Evolutionary conservation across 2,329 filamentous ascomycete genomes (phyloP).

Genomic region (Raffaelea ambrosiae): DNA sequence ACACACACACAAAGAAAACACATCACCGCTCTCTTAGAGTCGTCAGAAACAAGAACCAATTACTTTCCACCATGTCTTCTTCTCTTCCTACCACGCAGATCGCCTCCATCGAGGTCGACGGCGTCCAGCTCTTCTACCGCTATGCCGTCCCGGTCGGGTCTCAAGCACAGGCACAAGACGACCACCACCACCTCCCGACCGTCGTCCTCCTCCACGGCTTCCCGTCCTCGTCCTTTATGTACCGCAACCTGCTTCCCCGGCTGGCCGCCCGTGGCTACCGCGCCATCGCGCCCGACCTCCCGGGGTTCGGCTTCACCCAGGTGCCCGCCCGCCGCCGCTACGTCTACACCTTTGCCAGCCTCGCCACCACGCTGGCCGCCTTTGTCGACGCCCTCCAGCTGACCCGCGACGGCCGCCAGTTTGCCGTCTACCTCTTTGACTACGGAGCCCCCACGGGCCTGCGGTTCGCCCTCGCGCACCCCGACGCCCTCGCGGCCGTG

Average conservation of each 20-base stretch:
- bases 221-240: constrained; percentile 33
- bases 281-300: constrained; percentile 48
- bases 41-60: too few relatives aligned
- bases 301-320: constrained; percentile 50
- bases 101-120: constrained; percentile 11
- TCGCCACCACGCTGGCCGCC: constrained; percentile 36
- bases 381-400: constrained; percentile 41
- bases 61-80: background rate
- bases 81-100: background rate
- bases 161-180: background rate
- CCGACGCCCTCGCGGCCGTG: constrained; percentile 40
- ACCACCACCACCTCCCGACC: constrained; percentile 17
- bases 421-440: constrained; percentile 53
- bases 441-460: constrained; percentile 51
- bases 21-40: too few relatives aligned
- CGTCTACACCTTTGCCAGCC: constrained; percentile 44
- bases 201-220: constrained; percentile 38
- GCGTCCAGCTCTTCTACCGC: constrained; percentile 31
- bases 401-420: constrained; percentile 21
- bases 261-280: constrained; percentile 27
- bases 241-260: constrained; percentile 33
- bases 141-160: constrained; percentile 17
- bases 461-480: constrained; percentile 40
- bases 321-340: constrained; percentile 31
- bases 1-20: too few relatives aligned